Conservation (phyloP, 1,139 yeast genomes). For the Yamadazyma sp. region DNA sequence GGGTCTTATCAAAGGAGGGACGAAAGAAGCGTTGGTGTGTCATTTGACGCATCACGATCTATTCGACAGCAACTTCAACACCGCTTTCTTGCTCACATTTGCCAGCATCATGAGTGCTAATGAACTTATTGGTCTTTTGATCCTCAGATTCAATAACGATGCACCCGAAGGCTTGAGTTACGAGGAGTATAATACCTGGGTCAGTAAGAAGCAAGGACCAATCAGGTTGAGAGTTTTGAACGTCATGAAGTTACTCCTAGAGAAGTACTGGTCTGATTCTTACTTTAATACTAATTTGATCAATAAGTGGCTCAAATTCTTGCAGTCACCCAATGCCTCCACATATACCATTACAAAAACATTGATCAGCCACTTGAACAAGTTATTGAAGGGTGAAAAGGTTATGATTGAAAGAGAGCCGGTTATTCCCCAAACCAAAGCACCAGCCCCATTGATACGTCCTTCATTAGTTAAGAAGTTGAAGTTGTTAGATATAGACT, state of each 20-base stretch:
- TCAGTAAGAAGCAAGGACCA: conserved; percentile 65
- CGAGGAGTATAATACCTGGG: conserved; percentile 83
- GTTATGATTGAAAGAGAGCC: conserved; percentile 34
- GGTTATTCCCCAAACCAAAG: conserved; percentile 25
- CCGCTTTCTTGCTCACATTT: conserved; percentile 73
- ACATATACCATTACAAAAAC: conserved; percentile 33
- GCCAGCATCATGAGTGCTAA: conserved; percentile 72
- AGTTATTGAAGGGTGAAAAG: conserved; percentile 32
- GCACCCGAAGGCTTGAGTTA: conserved; percentile 89
- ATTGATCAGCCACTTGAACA: conserved; percentile 25
- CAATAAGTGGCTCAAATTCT: conserved; percentile 57
- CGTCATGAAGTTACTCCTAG: conserved; percentile 69
- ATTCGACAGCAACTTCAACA: conserved; percentile 66
- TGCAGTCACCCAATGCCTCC: conserved; percentile 45
- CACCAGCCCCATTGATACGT: conserved; percentile 46
- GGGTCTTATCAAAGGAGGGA: conserved; percentile 83
- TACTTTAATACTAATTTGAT: conserved; percentile 53
- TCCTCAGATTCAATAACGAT: conserved; percentile 64
- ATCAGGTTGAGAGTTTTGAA: conserved; percentile 70
- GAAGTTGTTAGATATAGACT: conserved; percentile 67
- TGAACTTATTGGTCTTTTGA: conserved; percentile 61
- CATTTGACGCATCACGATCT: conserved; percentile 80
- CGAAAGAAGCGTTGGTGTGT: conserved; percentile 75
- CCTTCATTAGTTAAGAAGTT: conserved; percentile 36
- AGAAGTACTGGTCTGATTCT: conserved; percentile 74